These are phyloP conservation scores for Trichoderma arundinaceum DNA, from an alignment of 2,329 filamentous ascomycete species.

Conservation along the genomic window DNA sequence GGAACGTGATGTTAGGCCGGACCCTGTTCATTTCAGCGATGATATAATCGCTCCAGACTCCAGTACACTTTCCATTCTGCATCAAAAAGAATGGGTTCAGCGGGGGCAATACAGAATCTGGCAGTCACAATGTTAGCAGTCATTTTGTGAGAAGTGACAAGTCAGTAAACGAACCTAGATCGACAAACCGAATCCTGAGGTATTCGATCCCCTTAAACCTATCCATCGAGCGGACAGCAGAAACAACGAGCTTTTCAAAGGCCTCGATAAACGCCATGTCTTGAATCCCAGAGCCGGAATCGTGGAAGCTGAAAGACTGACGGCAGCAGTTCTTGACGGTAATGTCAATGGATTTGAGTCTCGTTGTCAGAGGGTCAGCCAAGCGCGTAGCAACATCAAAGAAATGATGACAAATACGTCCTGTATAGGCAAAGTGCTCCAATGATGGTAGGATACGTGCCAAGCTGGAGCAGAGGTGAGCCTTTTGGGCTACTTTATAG, in stretches of 20 bases:
- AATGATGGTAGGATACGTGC: conserved; percentile 65
- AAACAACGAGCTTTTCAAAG: conserved; percentile 71
- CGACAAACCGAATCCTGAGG: conserved; percentile 75
- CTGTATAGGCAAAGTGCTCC: conserved; percentile 74
- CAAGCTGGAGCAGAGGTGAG: conserved; percentile 70
- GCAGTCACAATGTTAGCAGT: conserved; percentile 37
- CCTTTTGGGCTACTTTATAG: conserved; percentile 61
- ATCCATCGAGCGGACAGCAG: conserved; percentile 65
- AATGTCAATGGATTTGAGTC: conserved; percentile 70
- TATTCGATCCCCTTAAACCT: conserved; percentile 65
- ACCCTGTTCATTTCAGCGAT: conserved; percentile 63
- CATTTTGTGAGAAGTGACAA: not conserved
- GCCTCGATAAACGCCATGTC: conserved; percentile 74
- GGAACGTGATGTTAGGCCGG: conserved; percentile 64
- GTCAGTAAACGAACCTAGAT: conserved; percentile 59
- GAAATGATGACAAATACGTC: conserved; percentile 71
- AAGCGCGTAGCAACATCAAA: conserved; percentile 64
- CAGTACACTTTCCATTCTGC: conserved; percentile 64
- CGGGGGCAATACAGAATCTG: conserved; percentile 71
- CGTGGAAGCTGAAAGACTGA: conserved; percentile 59
- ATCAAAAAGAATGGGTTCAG: conserved; percentile 76
- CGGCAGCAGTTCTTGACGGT: conserved; percentile 78
- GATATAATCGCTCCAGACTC: conserved; percentile 75
- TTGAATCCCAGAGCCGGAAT: conserved; percentile 71
- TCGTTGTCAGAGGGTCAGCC: conserved; percentile 54